phyloP scores from a whole-genome alignment of 1,284 basidiomycete species.

The Apiotrichum laibachii region DNA sequence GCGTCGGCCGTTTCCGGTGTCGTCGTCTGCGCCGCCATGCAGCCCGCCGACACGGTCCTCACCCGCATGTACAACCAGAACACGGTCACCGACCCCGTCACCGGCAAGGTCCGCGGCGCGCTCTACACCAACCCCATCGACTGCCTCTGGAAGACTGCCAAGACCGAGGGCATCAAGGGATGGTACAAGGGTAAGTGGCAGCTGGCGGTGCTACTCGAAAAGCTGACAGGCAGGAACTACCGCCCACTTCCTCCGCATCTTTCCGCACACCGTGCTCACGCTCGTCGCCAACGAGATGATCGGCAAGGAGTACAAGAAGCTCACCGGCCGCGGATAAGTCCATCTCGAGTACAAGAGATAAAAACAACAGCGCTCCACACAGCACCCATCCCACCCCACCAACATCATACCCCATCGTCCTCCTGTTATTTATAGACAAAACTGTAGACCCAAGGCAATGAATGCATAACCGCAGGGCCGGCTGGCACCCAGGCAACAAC shows the following conservation, averaged over 20 bases:
- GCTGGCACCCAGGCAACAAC: too few relatives aligned
- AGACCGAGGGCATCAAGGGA: constrained; percentile 81
- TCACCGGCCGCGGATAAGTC: constrained; percentile 20
- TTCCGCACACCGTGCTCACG: constrained; percentile 83
- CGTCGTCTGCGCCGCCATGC: constrained; percentile 87
- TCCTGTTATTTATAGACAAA: too few relatives aligned
- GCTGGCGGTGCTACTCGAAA: not conserved
- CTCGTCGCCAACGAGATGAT: constrained; percentile 83
- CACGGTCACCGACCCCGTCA: constrained; percentile 62
- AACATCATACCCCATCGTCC: too few relatives aligned
- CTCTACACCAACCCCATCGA: constrained; percentile 91
- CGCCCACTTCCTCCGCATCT: constrained; percentile 86
- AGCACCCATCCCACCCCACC: not conserved
- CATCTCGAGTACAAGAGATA: too few relatives aligned
- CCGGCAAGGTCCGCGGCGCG: constrained; percentile 71
- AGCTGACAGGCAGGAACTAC: constrained; percentile 61
- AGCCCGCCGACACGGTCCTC: constrained; percentile 64
- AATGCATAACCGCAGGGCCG: too few relatives aligned
- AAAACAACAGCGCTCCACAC: too few relatives aligned
- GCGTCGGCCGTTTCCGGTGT: constrained; percentile 85
- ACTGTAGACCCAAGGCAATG: too few relatives aligned
- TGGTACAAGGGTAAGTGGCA: constrained; percentile 77
- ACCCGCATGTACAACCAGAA: constrained; percentile 97
- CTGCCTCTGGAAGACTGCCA: constrained; percentile 93
- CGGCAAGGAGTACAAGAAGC: constrained; percentile 62